Conservation (phyloP, 2,329 filamentous ascomycete species). For the Penicillium brevicompactum region DNA sequence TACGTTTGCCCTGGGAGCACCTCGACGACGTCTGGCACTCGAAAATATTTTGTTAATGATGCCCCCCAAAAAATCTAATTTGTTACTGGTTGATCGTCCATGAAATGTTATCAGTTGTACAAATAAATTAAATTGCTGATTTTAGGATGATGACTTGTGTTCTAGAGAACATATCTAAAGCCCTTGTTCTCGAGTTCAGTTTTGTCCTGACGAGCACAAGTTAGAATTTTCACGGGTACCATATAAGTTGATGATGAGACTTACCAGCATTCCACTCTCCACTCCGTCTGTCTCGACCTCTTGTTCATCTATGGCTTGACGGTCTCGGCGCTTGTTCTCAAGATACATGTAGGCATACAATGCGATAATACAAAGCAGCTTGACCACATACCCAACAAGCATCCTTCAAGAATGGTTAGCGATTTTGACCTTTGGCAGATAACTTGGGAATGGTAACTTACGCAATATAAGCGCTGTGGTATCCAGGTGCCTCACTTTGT, state of each 20-base stretch:
- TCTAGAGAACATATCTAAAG: conserved; percentile 38
- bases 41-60: too few relatives aligned
- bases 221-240: too few relatives aligned
- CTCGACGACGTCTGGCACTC: too few relatives aligned
- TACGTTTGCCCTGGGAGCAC: too few relatives aligned
- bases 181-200: conserved; percentile 43
- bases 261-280: conserved; percentile 56
- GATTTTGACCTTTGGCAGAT: neutral
- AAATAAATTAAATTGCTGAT: neutral
- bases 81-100: too few relatives aligned
- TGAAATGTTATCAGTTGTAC: too few relatives aligned
- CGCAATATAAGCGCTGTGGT: conserved; percentile 42
- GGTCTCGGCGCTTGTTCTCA: conserved; percentile 57
- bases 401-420: conserved; percentile 44
- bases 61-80: neutral
- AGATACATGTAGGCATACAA: conserved; percentile 60
- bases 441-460: neutral
- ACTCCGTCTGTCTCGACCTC: conserved; percentile 55
- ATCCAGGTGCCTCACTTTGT: conserved; percentile 50
- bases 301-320: conserved; percentile 42
- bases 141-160: neutral
- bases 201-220: conserved; percentile 37
- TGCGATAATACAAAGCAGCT: conserved; percentile 52
- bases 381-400: conserved; percentile 58
- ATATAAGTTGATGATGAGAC: neutral